Evolutionary conservation across 257 asterid genomes (phyloP).

Genomic region (Paraleonurus japonicus): DNA sequence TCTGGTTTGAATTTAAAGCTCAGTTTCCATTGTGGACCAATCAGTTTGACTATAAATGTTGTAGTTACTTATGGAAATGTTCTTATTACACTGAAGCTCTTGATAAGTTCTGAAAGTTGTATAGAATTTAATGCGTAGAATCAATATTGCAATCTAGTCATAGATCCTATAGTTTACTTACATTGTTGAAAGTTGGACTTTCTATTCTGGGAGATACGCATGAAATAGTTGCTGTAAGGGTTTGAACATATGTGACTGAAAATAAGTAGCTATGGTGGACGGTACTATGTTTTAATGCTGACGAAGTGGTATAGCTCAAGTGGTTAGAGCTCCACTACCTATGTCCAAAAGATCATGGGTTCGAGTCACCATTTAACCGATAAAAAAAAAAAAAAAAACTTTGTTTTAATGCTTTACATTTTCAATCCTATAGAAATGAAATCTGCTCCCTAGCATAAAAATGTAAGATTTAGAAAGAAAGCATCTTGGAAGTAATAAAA

Average conservation of each 20-base stretch:
- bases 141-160: background rate
- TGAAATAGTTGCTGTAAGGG: background rate
- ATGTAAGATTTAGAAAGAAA: background rate
- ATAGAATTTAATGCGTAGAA: background rate
- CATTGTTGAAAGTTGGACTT: background rate
- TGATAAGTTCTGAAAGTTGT: background rate
- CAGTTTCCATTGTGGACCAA: background rate
- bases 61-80: background rate
- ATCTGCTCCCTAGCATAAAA: background rate
- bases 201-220: background rate
- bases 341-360: no score
- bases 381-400: no score
- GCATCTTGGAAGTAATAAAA: background rate
- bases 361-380: no score
- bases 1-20: background rate
- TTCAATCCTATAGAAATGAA: background rate
- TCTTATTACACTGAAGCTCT: background rate
- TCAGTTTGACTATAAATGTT: background rate
- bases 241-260: background rate
- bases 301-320: no score
- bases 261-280: background rate
- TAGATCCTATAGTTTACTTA: background rate
- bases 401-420: background rate
- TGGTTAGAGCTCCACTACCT: no score
- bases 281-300: background rate